These are phyloP conservation scores for Aspergillus pseudonomiae DNA, from an alignment of 2,329 filamentous ascomycete genomes.

Conservation along the genomic window DNA sequence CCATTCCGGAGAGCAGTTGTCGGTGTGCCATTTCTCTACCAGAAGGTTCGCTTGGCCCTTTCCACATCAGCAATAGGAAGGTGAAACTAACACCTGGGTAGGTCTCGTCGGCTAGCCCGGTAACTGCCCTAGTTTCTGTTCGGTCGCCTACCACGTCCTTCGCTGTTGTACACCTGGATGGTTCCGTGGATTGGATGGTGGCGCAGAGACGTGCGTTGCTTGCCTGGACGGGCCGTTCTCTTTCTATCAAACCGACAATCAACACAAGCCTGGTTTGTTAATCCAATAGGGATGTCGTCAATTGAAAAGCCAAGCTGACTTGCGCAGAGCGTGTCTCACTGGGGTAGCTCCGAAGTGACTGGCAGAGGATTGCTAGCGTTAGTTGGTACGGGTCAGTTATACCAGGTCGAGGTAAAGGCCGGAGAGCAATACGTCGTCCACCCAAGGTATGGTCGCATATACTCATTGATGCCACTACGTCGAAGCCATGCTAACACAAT, in stretches of 20 bases:
- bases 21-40: slow-evolving; percentile 93
- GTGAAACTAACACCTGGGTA: slow-evolving; percentile 39
- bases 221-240: slow-evolving; percentile 94
- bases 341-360: slow-evolving; percentile 87
- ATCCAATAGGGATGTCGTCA: not conserved
- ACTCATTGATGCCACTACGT: not conserved
- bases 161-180: slow-evolving; percentile 84
- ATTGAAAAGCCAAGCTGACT: slow-evolving; percentile 38
- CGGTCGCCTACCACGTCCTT: slow-evolving; percentile 87
- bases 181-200: slow-evolving; percentile 93
- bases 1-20: slow-evolving; percentile 78
- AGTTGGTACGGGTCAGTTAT: slow-evolving; percentile 84
- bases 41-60: slow-evolving; percentile 53
- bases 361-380: slow-evolving; percentile 85
- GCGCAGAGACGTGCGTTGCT: slow-evolving; percentile 83
- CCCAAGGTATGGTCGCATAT: slow-evolving; percentile 57
- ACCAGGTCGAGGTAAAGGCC: slow-evolving; percentile 76
- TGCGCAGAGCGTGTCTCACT: slow-evolving; percentile 71
- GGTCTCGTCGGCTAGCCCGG: slow-evolving; percentile 81
- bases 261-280: slow-evolving; percentile 67
- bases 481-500: slow-evolving; percentile 11
- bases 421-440: slow-evolving; percentile 92
- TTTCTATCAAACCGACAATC: slow-evolving; percentile 73
- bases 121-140: slow-evolving; percentile 85
- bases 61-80: not conserved